Percentiles rank a stretch among this genome's conserved stretches.
These are phyloP conservation scores for Aphelidium insulamus DNA, from an alignment of 371 early-diverging fungal species.

Conservation along the genomic window DNA sequence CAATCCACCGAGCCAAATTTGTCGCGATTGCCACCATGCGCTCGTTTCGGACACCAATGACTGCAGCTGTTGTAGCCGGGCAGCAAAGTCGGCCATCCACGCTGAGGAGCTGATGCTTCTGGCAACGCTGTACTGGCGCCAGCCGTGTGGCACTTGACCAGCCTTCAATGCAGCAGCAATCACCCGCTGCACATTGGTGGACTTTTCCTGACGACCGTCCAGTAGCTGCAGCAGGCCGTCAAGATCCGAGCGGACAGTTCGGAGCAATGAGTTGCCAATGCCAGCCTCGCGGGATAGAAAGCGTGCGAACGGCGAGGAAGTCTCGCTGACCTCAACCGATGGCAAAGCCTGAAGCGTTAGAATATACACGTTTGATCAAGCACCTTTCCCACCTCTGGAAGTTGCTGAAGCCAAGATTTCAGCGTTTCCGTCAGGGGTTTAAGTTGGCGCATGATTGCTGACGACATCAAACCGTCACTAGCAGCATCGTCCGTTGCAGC, in stretches of 20 bases:
- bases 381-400: no score
- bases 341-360: no score
- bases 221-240: conserved; percentile 34
- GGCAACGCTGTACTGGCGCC: conserved; percentile 55
- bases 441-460: no score
- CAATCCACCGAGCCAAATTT: conserved; percentile 66
- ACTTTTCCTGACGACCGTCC: conserved; percentile 53
- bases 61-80: conserved; percentile 40
- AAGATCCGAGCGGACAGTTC: conserved; percentile 39
- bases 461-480: no score
- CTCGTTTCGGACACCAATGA: conserved; percentile 11
- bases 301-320: conserved; percentile 57
- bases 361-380: no score
- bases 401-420: no score
- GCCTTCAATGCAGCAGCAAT: conserved; percentile 41
- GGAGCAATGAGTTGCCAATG: conserved; percentile 34
- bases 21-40: conserved; percentile 10
- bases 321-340: no score
- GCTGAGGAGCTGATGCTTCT: conserved; percentile 24
- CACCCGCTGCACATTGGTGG: conserved; percentile 54
- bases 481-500: no score
- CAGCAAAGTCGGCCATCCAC: conserved; percentile 51
- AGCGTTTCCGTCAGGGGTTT: no score
- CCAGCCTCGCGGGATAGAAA: conserved; percentile 62
- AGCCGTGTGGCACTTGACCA: conserved; percentile 50